These are phyloP conservation scores for Proliferodiscus dingleyae DNA, from an alignment of 2,329 filamentous ascomycete genomes.

Conservation along the genomic window DNA sequence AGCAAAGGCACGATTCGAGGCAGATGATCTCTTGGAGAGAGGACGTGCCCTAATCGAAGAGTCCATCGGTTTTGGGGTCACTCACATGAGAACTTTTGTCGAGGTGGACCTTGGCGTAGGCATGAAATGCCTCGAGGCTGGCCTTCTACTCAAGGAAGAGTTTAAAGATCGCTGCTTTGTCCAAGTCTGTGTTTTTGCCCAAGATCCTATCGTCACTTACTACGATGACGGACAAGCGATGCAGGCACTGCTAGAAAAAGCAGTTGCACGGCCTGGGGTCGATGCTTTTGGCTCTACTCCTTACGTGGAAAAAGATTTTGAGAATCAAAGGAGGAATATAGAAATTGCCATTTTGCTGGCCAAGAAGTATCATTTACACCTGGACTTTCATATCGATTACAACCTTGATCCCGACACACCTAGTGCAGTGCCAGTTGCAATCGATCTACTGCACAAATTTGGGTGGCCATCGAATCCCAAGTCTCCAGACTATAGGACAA, in stretches of 20 bases:
- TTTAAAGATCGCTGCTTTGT: slow-evolving; percentile 51
- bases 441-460: slow-evolving; percentile 44
- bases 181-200: slow-evolving; percentile 67
- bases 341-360: slow-evolving; percentile 57
- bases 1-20: slow-evolving; percentile 60
- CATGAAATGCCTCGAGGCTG: slow-evolving; percentile 52
- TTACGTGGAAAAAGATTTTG: slow-evolving; percentile 54
- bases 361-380: slow-evolving; percentile 45
- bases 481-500: slow-evolving; percentile 36
- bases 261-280: slow-evolving; percentile 41
- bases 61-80: slow-evolving; percentile 60
- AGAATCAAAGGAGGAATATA: slow-evolving; percentile 50
- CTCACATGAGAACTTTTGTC: slow-evolving; percentile 65
- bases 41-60: slow-evolving; percentile 62
- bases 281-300: slow-evolving; percentile 64
- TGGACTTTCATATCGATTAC: slow-evolving; percentile 72
- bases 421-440: slow-evolving; percentile 49
- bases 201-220: slow-evolving; percentile 61
- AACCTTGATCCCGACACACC: slow-evolving; percentile 48
- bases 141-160: slow-evolving; percentile 49
- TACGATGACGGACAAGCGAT: slow-evolving; percentile 46
- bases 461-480: slow-evolving; percentile 40
- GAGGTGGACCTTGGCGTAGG: slow-evolving; percentile 62
- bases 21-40: slow-evolving; percentile 57
- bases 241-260: slow-evolving; percentile 42